A percentile compares a stretch with the other conserved stretches of the same genome.
phyloP scores from a whole-genome alignment of 2,329 filamentous ascomycete genomes.

The Fusarium marasasianum region DNA sequence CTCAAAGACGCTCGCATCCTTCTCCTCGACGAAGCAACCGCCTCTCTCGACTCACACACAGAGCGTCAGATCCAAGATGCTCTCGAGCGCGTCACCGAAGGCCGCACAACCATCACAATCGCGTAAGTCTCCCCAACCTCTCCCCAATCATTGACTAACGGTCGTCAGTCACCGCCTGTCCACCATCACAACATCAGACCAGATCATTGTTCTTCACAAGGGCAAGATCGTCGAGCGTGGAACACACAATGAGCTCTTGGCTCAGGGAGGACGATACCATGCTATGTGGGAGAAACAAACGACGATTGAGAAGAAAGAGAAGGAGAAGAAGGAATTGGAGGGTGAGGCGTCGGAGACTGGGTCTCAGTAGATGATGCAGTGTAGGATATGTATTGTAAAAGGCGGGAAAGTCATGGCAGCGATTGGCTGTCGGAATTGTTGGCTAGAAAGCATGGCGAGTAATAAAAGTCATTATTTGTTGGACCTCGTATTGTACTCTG shows the following conservation, averaged over 20 bases:
- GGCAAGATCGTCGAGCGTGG: slow-evolving; percentile 62
- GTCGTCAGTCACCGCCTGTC: slow-evolving; percentile 61
- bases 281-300: slow-evolving; percentile 64
- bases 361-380: slow-evolving; percentile 4
- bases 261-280: slow-evolving; percentile 57
- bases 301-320: slow-evolving; percentile 51
- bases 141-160: not conserved
- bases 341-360: slow-evolving; percentile 18
- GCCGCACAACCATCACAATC: slow-evolving; percentile 63
- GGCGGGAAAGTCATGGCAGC: not conserved
- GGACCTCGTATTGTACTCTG: not conserved
- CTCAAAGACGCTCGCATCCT: slow-evolving; percentile 76
- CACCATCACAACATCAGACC: slow-evolving; percentile 65
- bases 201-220: slow-evolving; percentile 63
- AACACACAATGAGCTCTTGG: slow-evolving; percentile 58
- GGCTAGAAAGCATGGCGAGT: not conserved
- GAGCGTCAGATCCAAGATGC: slow-evolving; percentile 67
- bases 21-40: slow-evolving; percentile 77
- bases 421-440: not conserved
- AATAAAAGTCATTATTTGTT: not conserved
- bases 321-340: slow-evolving; percentile 43
- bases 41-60: slow-evolving; percentile 71
- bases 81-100: slow-evolving; percentile 57
- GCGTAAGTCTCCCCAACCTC: slow-evolving; percentile 46
- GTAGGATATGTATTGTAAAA: slow-evolving; percentile 3